Base-by-base conservation (phyloP, 805 yeast species). In the Saccharomyces eubayanus region DNA sequence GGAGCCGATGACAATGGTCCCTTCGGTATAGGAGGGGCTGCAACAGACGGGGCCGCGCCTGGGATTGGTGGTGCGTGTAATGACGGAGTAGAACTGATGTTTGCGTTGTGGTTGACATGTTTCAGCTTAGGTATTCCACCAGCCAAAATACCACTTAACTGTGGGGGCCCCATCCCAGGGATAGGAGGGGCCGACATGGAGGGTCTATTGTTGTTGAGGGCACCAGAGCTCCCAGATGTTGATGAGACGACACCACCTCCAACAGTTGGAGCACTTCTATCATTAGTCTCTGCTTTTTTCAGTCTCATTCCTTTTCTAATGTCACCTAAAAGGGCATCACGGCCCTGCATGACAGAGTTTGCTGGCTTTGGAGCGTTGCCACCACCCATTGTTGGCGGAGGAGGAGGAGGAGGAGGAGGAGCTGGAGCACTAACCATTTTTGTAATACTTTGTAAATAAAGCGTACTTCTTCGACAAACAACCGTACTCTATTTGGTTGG, bases 111-210 rank as follows among this genome's bases (percentile, higher is more conserved):
- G n/a, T 63, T 68, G 40, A 76, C 63, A 55, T 78, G 79, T 54
- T 79, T 81, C 56, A 87, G 74, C 62, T 85, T 85, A 6, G 95
- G 94, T 69, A 88, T 76, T 1, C 95, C 95, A 5, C 85, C 88
- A 2, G 94, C 89, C 24, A 68, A 53, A 20, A 67, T 62, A 53
- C 65, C 71, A 46, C 69, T 69, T 45, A 67, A 49, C 53, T 68
- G 70, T 11, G 72, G 72, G 2, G 67, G 70, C 4, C 67, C 69
- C 50, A 60, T 45, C 36, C 65, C 59, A 2, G 73, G 72, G 8
- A 67, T 59, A 0, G 67, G 55, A 11, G 72, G 69, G 3, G 70
- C 64, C 8, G 62, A 57, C 28, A 48, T 20, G 20, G 51, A 46
- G 9, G 58, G 51, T 28, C 43, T 40, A 16, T 36, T 36, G 16